phyloP scores from a whole-genome alignment of 257 asterid species.

The Rhazya stricta region DNA sequence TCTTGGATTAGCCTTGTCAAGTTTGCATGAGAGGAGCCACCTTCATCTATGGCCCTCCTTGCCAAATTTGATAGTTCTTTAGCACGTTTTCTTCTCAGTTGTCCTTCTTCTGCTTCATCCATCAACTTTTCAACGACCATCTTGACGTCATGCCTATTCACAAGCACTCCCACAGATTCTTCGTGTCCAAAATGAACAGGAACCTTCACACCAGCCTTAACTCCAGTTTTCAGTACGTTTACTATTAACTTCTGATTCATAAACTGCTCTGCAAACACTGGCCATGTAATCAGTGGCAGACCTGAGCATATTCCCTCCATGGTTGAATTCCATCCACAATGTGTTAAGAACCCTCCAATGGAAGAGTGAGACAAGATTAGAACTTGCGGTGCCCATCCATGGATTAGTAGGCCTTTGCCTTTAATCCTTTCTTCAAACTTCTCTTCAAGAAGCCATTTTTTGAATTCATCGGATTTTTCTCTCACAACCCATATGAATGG shows the following conservation, averaged over 20 bases:
- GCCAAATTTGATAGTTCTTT: slow-evolving; percentile 35
- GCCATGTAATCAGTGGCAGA: slow-evolving; percentile 58
- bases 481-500: slow-evolving; percentile 47
- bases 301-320: slow-evolving; percentile 52
- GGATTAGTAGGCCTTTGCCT: slow-evolving; percentile 31
- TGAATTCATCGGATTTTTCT: slow-evolving; percentile 25
- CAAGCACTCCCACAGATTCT: slow-evolving; percentile 30
- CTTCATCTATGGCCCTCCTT: slow-evolving; percentile 30
- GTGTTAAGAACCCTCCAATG: slow-evolving; percentile 50
- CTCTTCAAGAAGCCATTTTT: slow-evolving; percentile 39
- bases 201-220: slow-evolving; percentile 39
- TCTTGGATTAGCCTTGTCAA: slow-evolving; percentile 32
- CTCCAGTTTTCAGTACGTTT: slow-evolving; percentile 38
- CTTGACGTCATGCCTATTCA: slow-evolving; percentile 22
- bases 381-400: slow-evolving; percentile 62
- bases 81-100: slow-evolving; percentile 35
- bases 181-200: slow-evolving; percentile 33
- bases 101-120: slow-evolving; percentile 40
- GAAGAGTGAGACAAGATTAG: slow-evolving; percentile 49
- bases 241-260: slow-evolving; percentile 49
- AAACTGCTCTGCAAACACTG: slow-evolving; percentile 52
- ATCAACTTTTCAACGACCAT: slow-evolving; percentile 21
- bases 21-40: slow-evolving; percentile 33
- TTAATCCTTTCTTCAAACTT: slow-evolving; percentile 38
- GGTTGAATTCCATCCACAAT: slow-evolving; percentile 66